phyloP scores from a whole-genome alignment of 768 basidiomycete species.

The Mycena polygramma region DNA sequence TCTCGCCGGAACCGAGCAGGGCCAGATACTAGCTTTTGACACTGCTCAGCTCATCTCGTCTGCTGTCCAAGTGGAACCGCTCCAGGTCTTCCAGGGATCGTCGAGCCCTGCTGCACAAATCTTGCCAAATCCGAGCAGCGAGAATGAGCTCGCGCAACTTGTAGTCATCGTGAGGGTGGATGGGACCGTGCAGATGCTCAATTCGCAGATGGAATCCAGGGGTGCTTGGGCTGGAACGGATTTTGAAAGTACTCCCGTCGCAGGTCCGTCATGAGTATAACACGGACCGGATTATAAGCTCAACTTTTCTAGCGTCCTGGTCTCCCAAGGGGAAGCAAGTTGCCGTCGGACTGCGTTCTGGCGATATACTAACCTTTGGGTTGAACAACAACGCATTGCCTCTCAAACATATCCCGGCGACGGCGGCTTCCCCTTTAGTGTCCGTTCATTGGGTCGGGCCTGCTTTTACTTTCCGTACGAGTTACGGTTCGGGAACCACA shows the following conservation, averaged over 20 bases:
- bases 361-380: slow-evolving; percentile 78
- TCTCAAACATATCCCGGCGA: slow-evolving; percentile 74
- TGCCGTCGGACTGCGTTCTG: slow-evolving; percentile 77
- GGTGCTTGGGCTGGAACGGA: slow-evolving; percentile 68
- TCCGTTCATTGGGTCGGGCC: slow-evolving; percentile 78
- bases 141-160: slow-evolving; percentile 63
- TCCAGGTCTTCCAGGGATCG: slow-evolving; percentile 62
- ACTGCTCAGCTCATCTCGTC: slow-evolving; percentile 63
- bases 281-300: slow-evolving; percentile 21
- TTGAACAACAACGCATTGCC: slow-evolving; percentile 65
- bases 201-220: slow-evolving; percentile 65
- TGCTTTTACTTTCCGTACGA: slow-evolving; percentile 75
- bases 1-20: slow-evolving; percentile 69
- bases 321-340: slow-evolving; percentile 90
- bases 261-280: slow-evolving; percentile 59
- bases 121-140: slow-evolving; percentile 72
- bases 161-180: slow-evolving; percentile 68
- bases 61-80: slow-evolving; percentile 54
- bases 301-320: slow-evolving; percentile 73
- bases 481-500: slow-evolving; percentile 61
- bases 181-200: slow-evolving; percentile 70
- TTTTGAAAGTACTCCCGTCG: slow-evolving; percentile 65
- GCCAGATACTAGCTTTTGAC: slow-evolving; percentile 73
- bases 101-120: slow-evolving; percentile 65
- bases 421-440: slow-evolving; percentile 60